Conservation (phyloP, 441 rosid species). For the Metrosideros polymorpha region DNA sequence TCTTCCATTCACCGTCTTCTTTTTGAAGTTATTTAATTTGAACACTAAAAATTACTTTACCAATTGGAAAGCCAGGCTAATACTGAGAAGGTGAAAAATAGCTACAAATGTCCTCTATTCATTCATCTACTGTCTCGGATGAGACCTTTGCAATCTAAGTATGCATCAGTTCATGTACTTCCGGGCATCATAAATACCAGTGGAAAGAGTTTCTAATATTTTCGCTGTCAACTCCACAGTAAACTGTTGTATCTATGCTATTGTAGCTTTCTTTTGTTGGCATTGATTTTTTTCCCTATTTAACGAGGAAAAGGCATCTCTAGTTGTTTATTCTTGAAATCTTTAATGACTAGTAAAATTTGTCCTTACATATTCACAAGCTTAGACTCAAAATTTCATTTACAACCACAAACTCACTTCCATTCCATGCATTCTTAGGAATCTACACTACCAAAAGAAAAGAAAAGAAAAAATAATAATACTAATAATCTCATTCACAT, state of each 20-base stretch:
- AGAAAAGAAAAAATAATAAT: no score
- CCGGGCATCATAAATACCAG: background rate
- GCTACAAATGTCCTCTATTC: background rate
- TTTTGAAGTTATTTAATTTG: background rate
- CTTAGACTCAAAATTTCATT: background rate
- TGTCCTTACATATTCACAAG: background rate
- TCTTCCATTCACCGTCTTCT: background rate
- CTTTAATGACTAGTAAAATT: background rate
- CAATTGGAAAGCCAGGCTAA: background rate
- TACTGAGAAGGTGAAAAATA: background rate
- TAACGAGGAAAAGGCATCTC: background rate
- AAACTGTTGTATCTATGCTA: background rate
- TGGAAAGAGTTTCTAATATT: background rate
- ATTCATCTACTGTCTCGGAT: background rate
- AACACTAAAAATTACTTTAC: background rate
- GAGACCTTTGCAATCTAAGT: background rate
- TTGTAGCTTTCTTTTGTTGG: background rate
- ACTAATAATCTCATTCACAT: background rate
- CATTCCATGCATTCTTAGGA: background rate
- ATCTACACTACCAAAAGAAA: background rate
- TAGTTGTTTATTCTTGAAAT: background rate
- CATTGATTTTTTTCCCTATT: background rate
- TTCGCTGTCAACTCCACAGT: background rate
- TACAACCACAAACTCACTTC: background rate
- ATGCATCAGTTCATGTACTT: background rate